Base-by-base conservation (phyloP, 495 filamentous ascomycete genomes). In the Aspergillus conjunctus region DNA sequence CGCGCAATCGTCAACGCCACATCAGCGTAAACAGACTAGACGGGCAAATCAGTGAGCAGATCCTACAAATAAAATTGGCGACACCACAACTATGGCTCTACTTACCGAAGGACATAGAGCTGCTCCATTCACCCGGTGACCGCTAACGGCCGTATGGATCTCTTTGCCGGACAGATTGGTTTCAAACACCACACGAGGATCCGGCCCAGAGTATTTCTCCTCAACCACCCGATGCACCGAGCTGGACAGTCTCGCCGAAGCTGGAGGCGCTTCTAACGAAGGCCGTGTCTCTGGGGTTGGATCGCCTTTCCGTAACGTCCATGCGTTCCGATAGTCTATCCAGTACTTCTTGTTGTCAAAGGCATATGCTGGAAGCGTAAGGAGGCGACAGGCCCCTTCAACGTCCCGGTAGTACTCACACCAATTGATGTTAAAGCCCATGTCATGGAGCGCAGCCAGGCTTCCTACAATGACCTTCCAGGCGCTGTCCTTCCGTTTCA, bases 391-490 rank as follows among this genome's bases (percentile, higher is more conserved):
- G 17, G 74, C 77, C 1, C 68, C 54, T 14, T 70, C 64, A 62
- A 88, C 90, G 59, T 85, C 81, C 7, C 78, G 73, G 70, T 90
- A 87, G 64, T 81, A 88, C 62, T 90, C 89, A 59, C 78, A 79
- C 86, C 88, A 93, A 65, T 83, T 69, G 52, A 91, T 68, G 15
- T 81, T 76, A 14, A 86, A 63, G 9, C 87, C 88, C 14, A 72
- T 74, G 4, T 71, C 68, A 67, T 90, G 80, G 12, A 91, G 71
- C 1, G 79, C 74, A 46, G 73, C 71, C 7, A 91, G 66, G 17
- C 72, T 84, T 9, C 66, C 60, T 0, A 78, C 74, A 3, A 92
- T 68, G 4, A 78, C 83, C 68, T 80, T 81, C 78, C 83, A 91
- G 18, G 58, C 54, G 59, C 78, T 68, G 31, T 76, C 72, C 11